Conservation (phyloP, 1,284 basidiomycete species). For the Golubevia pallescens region DNA sequence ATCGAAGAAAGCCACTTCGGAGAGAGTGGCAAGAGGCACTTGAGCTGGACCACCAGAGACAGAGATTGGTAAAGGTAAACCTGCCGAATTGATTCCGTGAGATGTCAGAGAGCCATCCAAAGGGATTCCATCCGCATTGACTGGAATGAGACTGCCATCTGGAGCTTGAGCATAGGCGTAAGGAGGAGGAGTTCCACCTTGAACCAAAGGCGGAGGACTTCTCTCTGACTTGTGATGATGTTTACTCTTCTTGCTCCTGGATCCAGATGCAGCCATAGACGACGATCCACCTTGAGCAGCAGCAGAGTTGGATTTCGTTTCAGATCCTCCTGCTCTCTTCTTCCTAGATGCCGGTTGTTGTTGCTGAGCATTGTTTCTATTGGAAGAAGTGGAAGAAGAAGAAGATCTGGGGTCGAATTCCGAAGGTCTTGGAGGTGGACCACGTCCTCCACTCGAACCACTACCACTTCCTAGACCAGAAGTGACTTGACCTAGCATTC, state of each 20-base stretch:
- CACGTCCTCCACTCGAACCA: conserved; percentile 10
- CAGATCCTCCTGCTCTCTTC: conserved; percentile 29
- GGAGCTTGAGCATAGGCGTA: conserved; percentile 22
- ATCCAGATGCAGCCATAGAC: conserved; percentile 23
- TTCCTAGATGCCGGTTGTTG: conserved; percentile 17
- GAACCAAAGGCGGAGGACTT: conserved; percentile 10
- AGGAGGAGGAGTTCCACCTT: conserved; percentile 19
- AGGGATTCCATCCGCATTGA: conserved; percentile 12
- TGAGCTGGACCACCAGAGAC: conserved; percentile 46
- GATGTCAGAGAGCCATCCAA: not conserved
- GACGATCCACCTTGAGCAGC: conserved; percentile 40
- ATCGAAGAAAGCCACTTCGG: conserved; percentile 92
- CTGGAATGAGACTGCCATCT: conserved; percentile 37
- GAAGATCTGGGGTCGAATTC: conserved; percentile 8
- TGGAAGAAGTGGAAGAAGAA: conserved; percentile 35
- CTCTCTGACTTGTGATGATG: conserved; percentile 37
- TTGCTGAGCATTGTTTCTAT: conserved; percentile 15
- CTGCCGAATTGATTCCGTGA: conserved; percentile 9
- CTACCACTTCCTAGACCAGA: conserved; percentile 33
- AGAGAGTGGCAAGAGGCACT: conserved; percentile 71
- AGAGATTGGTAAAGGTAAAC: conserved; percentile 28
- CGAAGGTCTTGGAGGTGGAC: conserved; percentile 7
- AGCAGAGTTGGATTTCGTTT: conserved; percentile 22
- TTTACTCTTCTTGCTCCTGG: conserved; percentile 54
- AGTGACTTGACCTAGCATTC: conserved; percentile 65